Percentiles rank a stretch among this genome's conserved stretches.
Evolutionary conservation across 805 yeast species (phyloP).

Genomic region (Wickerhamomyces xylosicus): DNA sequence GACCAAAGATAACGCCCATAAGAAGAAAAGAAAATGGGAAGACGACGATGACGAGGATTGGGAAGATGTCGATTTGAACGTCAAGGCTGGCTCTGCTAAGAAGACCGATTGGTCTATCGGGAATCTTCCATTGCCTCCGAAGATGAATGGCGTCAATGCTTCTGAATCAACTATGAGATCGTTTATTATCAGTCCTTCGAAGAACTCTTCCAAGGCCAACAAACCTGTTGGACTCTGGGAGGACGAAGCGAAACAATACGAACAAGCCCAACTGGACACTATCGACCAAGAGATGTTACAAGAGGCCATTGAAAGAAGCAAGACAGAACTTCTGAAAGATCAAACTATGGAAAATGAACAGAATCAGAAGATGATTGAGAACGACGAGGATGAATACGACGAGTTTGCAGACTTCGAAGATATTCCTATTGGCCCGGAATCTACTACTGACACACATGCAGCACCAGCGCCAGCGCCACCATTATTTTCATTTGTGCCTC

Average conservation of each 20-base stretch:
- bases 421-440: conserved; percentile 11
- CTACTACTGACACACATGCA: not conserved
- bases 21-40: conserved; percentile 12
- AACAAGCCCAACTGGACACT: no score
- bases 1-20: conserved; percentile 16
- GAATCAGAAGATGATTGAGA: conserved; percentile 16
- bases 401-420: conserved; percentile 19
- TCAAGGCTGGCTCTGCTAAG: conserved; percentile 20
- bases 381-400: conserved; percentile 21
- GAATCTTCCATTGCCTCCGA: conserved; percentile 28
- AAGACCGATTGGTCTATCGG: conserved; percentile 30
- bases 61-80: conserved; percentile 45
- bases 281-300: no score
- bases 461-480: not conserved
- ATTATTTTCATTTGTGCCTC: no score
- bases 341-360: conserved; percentile 21
- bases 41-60: conserved; percentile 42
- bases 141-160: conserved; percentile 7
- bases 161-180: conserved; percentile 11
- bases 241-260: no score
- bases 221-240: no score
- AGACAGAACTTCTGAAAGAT: no score
- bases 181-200: conserved; percentile 15
- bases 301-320: no score
- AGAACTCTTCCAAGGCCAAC: no score